Evolutionary conservation across 352 stramenopile genomes (phyloP).

Genomic region (Phytophthora multivora): DNA sequence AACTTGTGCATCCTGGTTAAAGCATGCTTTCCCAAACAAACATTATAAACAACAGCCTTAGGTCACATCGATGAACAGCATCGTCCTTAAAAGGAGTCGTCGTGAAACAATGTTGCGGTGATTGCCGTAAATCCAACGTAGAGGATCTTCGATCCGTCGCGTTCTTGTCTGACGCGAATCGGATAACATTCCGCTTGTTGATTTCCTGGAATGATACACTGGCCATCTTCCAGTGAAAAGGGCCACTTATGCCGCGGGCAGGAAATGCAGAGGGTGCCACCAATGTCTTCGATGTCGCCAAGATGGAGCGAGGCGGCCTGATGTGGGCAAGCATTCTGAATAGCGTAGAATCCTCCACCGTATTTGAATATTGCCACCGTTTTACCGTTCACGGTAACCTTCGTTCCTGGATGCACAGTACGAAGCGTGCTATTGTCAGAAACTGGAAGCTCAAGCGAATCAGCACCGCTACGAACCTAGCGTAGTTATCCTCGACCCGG

Average conservation of each 20-base stretch:
- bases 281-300: conserved; percentile 88
- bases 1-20: too few relatives aligned
- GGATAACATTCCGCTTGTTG: conserved; percentile 67
- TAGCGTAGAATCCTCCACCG: conserved; percentile 64
- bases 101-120: conserved; percentile 62
- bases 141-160: conserved; percentile 53
- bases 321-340: conserved; percentile 82
- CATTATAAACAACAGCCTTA: conserved; percentile 6
- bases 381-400: conserved; percentile 67
- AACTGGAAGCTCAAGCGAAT: neutral
- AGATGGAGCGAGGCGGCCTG: conserved; percentile 79
- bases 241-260: conserved; percentile 85
- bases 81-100: conserved; percentile 69
- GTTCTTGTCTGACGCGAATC: conserved; percentile 49
- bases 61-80: neutral
- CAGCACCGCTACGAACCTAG: conserved; percentile 46
- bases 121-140: conserved; percentile 76
- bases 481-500: conserved; percentile 54
- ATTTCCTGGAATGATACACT: conserved; percentile 59
- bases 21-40: neutral
- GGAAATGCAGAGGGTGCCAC: conserved; percentile 68
- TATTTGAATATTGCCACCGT: conserved; percentile 87
- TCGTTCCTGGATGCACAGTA: conserved; percentile 42
- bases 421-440: neutral
- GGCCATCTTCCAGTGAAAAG: conserved; percentile 79